A percentile compares a stretch with the other conserved stretches of the same genome.
Conservation (phyloP, 306 rosid species). For the Luffa acutangula region DNA sequence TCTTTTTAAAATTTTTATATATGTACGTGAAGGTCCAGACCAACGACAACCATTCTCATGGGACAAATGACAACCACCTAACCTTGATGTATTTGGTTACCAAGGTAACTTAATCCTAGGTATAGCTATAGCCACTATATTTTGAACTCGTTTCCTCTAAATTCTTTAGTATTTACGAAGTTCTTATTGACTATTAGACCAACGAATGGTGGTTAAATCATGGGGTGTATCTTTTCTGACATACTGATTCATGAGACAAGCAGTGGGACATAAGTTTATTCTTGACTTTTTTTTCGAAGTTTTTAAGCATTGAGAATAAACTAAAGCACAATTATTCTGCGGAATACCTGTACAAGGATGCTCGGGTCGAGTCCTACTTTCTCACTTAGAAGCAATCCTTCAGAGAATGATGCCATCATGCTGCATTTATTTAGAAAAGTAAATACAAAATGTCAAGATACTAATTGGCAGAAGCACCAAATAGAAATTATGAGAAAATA, state of each 20-base stretch:
- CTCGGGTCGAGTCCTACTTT: conserved; percentile 90
- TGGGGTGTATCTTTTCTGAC: neutral
- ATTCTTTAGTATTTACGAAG: no score
- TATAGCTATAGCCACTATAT: no score
- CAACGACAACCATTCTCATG: neutral
- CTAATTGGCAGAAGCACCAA: neutral
- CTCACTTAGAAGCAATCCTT: conserved; percentile 82
- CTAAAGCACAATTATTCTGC: neutral
- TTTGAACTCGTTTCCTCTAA: no score
- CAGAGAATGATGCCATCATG: conserved; percentile 98
- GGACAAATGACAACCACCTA: neutral
- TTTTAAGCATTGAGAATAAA: neutral
- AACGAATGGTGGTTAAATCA: no score
- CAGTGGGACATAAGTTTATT: neutral
- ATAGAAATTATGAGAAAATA: neutral
- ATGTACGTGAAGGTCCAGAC: neutral
- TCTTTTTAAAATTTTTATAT: no score
- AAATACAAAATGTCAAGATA: neutral
- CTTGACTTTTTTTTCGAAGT: neutral
- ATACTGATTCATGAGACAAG: neutral
- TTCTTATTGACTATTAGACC: no score
- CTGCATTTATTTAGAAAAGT: conserved; percentile 26
- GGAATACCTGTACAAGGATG: conserved; percentile 65
- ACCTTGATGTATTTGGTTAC: no score
- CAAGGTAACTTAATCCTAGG: no score